Percentiles rank a stretch among this genome's conserved stretches.
Conservation (phyloP, 331 rosid genomes). For the Quercus tomentella region DNA sequence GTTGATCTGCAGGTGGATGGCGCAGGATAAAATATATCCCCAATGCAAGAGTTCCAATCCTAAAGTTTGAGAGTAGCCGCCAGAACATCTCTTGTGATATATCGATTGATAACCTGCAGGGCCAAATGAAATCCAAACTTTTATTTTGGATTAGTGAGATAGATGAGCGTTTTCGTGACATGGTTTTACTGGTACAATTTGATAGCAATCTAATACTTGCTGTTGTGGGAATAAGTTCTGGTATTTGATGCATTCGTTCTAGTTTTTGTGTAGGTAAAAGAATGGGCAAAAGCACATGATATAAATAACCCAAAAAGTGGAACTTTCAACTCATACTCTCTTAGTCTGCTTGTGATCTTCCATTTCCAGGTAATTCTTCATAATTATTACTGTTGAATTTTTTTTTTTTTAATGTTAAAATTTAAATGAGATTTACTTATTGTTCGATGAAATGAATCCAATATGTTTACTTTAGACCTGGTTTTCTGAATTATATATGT, state of each 20-base stretch:
- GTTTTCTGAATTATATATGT: background rate
- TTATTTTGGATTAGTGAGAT: constrained; percentile 65
- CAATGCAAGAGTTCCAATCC: constrained; percentile 79
- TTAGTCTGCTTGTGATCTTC: constrained; percentile 78
- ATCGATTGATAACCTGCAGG: constrained; percentile 75
- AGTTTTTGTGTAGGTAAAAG: constrained; percentile 79
- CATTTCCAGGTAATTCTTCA: constrained; percentile 75
- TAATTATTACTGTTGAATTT: constrained; percentile 12
- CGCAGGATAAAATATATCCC: constrained; percentile 39
- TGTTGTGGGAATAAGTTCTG: constrained; percentile 14
- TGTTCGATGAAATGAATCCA: background rate
- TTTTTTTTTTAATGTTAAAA: background rate
- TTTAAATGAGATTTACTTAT: background rate
- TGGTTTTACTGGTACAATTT: constrained; percentile 79
- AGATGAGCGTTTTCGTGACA: constrained; percentile 72
- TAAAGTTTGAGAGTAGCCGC: constrained; percentile 51
- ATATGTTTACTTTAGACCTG: constrained; percentile 5
- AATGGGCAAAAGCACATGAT: constrained; percentile 90
- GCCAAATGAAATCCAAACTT: constrained; percentile 74
- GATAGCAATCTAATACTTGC: constrained; percentile 11
- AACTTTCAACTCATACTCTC: constrained; percentile 83
- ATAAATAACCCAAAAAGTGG: constrained; percentile 75
- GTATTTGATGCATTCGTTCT: constrained; percentile 28
- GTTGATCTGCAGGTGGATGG: constrained; percentile 64
- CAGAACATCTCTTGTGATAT: constrained; percentile 76